These are phyloP conservation scores for Draba incana DNA, from an alignment of 345 rosid genomes.

Conservation along the genomic window DNA sequence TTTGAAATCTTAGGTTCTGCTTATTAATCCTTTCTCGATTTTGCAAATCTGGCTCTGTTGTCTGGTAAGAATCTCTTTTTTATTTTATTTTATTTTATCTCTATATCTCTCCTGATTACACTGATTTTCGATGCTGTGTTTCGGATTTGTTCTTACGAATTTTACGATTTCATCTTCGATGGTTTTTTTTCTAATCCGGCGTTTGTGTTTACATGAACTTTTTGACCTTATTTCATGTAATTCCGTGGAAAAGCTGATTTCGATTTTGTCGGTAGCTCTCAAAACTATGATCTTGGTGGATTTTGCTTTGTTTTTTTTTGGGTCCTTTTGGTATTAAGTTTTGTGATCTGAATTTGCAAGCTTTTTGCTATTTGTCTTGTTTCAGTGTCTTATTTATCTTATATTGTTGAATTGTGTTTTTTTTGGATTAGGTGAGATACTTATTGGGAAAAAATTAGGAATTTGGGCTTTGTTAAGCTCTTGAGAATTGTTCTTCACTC, in stretches of 20 bases:
- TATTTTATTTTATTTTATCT: too few relatives aligned
- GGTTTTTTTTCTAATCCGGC: constrained; percentile 4
- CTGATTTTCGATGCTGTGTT: constrained; percentile 23
- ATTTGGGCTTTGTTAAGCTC: constrained; percentile 53
- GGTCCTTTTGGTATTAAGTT: not conserved
- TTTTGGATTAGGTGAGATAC: constrained; percentile 30
- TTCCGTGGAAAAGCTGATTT: constrained; percentile 3
- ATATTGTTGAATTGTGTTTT: not conserved
- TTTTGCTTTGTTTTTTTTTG: not conserved
- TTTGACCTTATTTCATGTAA: not conserved
- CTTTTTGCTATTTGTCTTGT: not conserved
- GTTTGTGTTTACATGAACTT: constrained; percentile 4
- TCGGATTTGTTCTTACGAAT: not conserved
- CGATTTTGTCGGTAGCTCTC: constrained; percentile 17
- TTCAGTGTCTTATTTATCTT: not conserved
- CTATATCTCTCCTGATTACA: constrained; percentile 3
- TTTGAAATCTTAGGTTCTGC: not conserved
- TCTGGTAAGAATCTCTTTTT: constrained; percentile 30
- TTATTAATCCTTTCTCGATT: constrained; percentile 7
- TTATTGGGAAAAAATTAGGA: not conserved
- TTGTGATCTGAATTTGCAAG: constrained; percentile 22
- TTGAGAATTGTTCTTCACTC: constrained; percentile 69
- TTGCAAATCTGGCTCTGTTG: constrained; percentile 15
- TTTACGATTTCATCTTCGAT: constrained; percentile 5
- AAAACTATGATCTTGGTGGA: not conserved